Conservation (phyloP, 768 basidiomycete genomes). For the Amanita thiersii region DNA sequence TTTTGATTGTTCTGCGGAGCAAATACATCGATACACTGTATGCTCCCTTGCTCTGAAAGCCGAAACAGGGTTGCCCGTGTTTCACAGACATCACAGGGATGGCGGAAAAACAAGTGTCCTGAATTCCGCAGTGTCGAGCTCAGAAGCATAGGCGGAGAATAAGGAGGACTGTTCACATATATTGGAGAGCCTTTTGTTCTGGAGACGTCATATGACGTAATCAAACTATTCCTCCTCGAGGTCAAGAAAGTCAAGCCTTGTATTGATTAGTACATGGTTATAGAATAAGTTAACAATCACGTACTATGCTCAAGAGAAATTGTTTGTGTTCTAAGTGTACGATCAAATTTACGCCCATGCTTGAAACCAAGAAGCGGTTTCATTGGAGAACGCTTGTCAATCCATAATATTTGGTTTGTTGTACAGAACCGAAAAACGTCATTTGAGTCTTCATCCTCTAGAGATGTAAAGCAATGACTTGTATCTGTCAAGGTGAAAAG, state of each 20-base stretch:
- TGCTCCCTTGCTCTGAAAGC: constrained; percentile 37
- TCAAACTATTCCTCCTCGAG: constrained; percentile 48
- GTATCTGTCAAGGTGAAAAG: constrained; percentile 27
- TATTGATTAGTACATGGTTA: neutral
- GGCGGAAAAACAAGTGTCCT: constrained; percentile 26
- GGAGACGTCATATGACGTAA: constrained; percentile 60
- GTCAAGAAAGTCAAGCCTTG: constrained; percentile 51
- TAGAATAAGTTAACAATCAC: constrained; percentile 12
- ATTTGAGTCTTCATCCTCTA: constrained; percentile 35
- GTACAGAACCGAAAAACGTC: constrained; percentile 47
- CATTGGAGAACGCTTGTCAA: constrained; percentile 52
- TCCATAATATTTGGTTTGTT: constrained; percentile 59
- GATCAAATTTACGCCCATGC: constrained; percentile 55
- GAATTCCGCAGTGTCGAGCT: constrained; percentile 16
- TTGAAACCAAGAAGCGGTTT: constrained; percentile 54
- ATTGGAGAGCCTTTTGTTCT: constrained; percentile 29
- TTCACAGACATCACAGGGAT: constrained; percentile 17
- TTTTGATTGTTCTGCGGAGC: constrained; percentile 12
- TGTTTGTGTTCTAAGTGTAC: constrained; percentile 40
- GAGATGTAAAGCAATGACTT: constrained; percentile 41
- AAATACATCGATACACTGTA: constrained; percentile 35
- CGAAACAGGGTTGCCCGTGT: constrained; percentile 31
- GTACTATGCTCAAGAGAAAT: constrained; percentile 22
- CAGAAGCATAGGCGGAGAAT: constrained; percentile 26
- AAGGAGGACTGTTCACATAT: constrained; percentile 37